Evolutionary conservation across 2,329 filamentous ascomycete genomes (phyloP), one percentile per base, ranked within the genome.

Genomic region (Fusarium succisae): DNA sequence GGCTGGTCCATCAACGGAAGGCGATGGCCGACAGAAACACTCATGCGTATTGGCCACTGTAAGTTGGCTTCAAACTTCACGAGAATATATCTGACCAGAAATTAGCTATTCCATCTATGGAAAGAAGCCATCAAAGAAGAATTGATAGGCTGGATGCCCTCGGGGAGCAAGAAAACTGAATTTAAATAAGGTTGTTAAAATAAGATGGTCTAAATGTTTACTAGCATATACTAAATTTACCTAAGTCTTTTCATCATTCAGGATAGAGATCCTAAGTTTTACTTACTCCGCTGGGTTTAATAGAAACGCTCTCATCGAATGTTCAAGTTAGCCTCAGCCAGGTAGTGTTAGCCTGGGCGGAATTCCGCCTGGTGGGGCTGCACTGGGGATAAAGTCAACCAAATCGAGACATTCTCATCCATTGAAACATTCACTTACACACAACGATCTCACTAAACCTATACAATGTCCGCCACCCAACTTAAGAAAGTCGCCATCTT

Each of bases 11-110:
- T 9, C 61, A 69, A 35, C 75, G 68, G 50, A 68, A 63, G 28
- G 69, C 64, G 5, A 47, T 76, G 63, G 47, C 56, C 22, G 45
- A 71, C 13, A 48, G 24, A 6, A 51, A 26, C 4, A 75, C 59
- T 1, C 65, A 71, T 37, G 66, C 59, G 4, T 73, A 76, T 53
- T 72, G 66, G 72, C 64, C 69, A 5, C 56, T 76, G 72, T 72
- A 53, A 61, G 66, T 59, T 32, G 22, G 1, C n/a, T 13, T 8
- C 7, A 9, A 6, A 44, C 17, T 18, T 41, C 38, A 11, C 20
- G 18, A 28, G 22, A 22, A n/a, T 4, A 22, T 43, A 6, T 37
- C 63, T 55, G 24, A 66, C 24, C 17, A 3, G 6, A 22, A 14
- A 4, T 3, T 60, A 66, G 63, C 10, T 74, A 72, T n/a, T 71